These are phyloP conservation scores for Arthrobotrys sphaeroides DNA, from an alignment of 2,329 filamentous ascomycete genomes.

Conservation along the genomic window DNA sequence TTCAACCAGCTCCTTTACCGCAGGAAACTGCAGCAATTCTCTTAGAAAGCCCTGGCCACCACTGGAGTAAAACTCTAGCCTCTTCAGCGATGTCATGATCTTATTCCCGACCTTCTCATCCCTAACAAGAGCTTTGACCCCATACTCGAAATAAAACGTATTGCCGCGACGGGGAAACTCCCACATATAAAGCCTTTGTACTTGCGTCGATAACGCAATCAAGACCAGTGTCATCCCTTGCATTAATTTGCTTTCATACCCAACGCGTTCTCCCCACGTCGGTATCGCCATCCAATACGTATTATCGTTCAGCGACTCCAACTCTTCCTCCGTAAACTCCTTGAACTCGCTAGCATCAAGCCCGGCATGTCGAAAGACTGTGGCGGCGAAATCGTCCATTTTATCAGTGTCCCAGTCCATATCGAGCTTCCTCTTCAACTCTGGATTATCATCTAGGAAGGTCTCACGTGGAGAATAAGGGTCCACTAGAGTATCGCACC, in stretches of 20 bases:
- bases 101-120: neutral
- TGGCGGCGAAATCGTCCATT: constrained; percentile 30
- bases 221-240: constrained; percentile 26
- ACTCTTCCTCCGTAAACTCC: constrained; percentile 32
- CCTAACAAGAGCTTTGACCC: neutral
- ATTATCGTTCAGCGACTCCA: constrained; percentile 23
- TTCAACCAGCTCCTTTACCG: constrained; percentile 8
- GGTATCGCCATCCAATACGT: constrained; percentile 42
- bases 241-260: constrained; percentile 32
- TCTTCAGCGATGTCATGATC: neutral
- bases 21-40: neutral
- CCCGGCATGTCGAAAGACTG: constrained; percentile 8
- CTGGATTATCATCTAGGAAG: constrained; percentile 44
- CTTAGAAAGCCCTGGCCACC: neutral
- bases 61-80: constrained; percentile 8
- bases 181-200: constrained; percentile 21
- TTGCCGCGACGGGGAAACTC: neutral
- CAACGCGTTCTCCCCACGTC: constrained; percentile 14
- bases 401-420: constrained; percentile 33
- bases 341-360: constrained; percentile 41
- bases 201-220: neutral
- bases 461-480: constrained; percentile 42
- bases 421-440: constrained; percentile 15
- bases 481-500: constrained; percentile 5
- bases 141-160: neutral